Evolutionary conservation across 768 basidiomycete genomes (phyloP).

Genomic region (Floccularia luteovirens): DNA sequence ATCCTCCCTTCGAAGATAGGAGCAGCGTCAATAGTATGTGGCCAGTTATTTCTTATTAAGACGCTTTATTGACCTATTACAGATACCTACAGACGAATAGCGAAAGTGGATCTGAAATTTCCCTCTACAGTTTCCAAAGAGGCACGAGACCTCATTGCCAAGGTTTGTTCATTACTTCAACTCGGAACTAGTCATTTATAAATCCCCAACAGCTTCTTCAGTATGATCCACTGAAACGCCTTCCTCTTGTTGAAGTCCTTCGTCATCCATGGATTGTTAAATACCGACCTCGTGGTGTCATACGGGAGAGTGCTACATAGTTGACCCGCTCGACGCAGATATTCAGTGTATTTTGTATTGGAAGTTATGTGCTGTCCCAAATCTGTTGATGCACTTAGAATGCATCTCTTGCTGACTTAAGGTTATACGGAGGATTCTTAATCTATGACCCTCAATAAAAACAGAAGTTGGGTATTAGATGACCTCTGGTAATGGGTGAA

Average conservation of each 20-base stretch:
- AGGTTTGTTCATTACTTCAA: slow-evolving; percentile 28
- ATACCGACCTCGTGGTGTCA: slow-evolving; percentile 43
- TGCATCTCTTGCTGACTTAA: too few relatives aligned
- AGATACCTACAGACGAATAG: slow-evolving; percentile 91
- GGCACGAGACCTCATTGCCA: slow-evolving; percentile 57
- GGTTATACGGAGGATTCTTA: too few relatives aligned
- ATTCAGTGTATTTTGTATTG: too few relatives aligned
- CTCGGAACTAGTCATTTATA: background rate
- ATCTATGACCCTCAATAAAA: too few relatives aligned
- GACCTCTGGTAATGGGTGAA: too few relatives aligned
- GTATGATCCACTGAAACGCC: slow-evolving; percentile 69
- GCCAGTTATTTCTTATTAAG: background rate
- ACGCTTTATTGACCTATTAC: slow-evolving; percentile 3
- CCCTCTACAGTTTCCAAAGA: slow-evolving; percentile 53
- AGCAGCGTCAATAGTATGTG: slow-evolving; percentile 66
- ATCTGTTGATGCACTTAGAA: too few relatives aligned
- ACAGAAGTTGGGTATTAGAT: too few relatives aligned
- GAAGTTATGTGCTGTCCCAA: too few relatives aligned
- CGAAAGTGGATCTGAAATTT: slow-evolving; percentile 74
- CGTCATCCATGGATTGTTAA: slow-evolving; percentile 84
- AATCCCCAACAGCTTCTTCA: slow-evolving; percentile 61
- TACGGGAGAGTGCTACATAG: slow-evolving; percentile 14
- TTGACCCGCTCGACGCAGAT: too few relatives aligned
- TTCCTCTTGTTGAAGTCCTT: slow-evolving; percentile 69
- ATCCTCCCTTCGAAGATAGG: slow-evolving; percentile 77